These are phyloP conservation scores for Moelleriella libera DNA, from an alignment of 2,329 filamentous ascomycete species.

Conservation along the genomic window DNA sequence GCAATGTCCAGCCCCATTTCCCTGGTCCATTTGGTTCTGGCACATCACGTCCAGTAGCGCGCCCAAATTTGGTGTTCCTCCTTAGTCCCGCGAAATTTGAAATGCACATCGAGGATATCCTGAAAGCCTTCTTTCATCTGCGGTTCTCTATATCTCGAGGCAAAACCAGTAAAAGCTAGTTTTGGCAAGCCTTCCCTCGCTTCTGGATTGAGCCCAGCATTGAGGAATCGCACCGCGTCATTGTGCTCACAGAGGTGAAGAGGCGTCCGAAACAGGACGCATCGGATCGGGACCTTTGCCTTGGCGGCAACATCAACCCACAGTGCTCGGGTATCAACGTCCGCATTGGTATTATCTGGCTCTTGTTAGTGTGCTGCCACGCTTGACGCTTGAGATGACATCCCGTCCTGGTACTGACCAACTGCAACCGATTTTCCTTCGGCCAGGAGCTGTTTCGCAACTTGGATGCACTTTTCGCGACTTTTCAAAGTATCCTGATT, in stretches of 20 bases:
- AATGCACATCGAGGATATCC: constrained; percentile 63
- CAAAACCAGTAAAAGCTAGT: constrained; percentile 68
- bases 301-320: constrained; percentile 67
- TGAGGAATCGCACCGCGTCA: constrained; percentile 64
- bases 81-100: constrained; percentile 57
- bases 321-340: constrained; percentile 58
- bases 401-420: constrained; percentile 37
- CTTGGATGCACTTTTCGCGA: constrained; percentile 55
- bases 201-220: constrained; percentile 67
- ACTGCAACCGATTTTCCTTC: constrained; percentile 59
- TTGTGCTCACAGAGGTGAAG: constrained; percentile 69
- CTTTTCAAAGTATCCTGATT: constrained; percentile 86
- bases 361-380: neutral
- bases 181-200: constrained; percentile 57
- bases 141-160: constrained; percentile 59
- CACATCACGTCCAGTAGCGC: constrained; percentile 55
- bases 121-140: constrained; percentile 65
- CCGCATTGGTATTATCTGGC: constrained; percentile 93
- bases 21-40: neutral
- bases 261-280: constrained; percentile 69
- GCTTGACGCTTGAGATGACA: neutral
- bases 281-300: constrained; percentile 61
- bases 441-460: constrained; percentile 50
- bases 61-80: constrained; percentile 60
- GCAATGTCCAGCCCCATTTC: neutral